Percentiles rank a stretch among this genome's conserved stretches.
phyloP scores from a whole-genome alignment of 108 stramenopile species.

The Schizochytrium sp. region DNA sequence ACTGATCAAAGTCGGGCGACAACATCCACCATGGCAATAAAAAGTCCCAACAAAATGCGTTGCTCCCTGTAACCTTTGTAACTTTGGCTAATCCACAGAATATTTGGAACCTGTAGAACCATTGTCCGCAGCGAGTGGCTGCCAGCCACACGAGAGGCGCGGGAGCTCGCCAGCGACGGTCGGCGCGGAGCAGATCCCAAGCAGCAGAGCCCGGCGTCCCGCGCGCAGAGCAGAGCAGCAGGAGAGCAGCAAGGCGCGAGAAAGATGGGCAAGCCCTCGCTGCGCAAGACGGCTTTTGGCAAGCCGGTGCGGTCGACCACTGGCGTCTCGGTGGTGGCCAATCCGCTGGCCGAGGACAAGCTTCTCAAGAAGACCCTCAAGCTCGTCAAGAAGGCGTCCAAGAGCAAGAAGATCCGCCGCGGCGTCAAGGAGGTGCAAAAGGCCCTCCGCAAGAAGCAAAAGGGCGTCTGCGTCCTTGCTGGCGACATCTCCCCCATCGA shows the following conservation, averaged over 20 bases:
- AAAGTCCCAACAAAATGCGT: too few relatives aligned
- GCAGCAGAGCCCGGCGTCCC: too few relatives aligned
- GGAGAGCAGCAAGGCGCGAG: background rate
- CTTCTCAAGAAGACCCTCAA: constrained; percentile 90
- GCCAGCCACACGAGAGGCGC: too few relatives aligned
- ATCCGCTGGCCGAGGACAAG: constrained; percentile 90
- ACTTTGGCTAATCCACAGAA: too few relatives aligned
- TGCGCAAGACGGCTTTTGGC: constrained; percentile 48
- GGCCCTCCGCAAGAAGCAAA: constrained; percentile 87
- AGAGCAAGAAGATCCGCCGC: background rate
- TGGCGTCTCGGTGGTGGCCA: constrained; percentile 68
- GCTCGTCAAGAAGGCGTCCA: constrained; percentile 76
- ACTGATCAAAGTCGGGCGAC: too few relatives aligned
- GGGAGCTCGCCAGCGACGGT: too few relatives aligned
- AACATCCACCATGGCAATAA: too few relatives aligned
- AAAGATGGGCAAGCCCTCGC: constrained; percentile 70
- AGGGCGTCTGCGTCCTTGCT: constrained; percentile 82
- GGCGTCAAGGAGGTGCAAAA: constrained; percentile 95
- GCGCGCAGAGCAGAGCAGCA: background rate
- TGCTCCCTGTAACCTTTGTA: too few relatives aligned
- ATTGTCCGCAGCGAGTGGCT: too few relatives aligned
- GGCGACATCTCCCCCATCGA: constrained; percentile 97
- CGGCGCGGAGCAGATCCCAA: too few relatives aligned
- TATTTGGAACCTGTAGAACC: too few relatives aligned
- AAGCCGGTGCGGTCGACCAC: background rate